phyloP scores from a whole-genome alignment of 2,329 filamentous ascomycete genomes.

The Colletotrichum sp. region DNA sequence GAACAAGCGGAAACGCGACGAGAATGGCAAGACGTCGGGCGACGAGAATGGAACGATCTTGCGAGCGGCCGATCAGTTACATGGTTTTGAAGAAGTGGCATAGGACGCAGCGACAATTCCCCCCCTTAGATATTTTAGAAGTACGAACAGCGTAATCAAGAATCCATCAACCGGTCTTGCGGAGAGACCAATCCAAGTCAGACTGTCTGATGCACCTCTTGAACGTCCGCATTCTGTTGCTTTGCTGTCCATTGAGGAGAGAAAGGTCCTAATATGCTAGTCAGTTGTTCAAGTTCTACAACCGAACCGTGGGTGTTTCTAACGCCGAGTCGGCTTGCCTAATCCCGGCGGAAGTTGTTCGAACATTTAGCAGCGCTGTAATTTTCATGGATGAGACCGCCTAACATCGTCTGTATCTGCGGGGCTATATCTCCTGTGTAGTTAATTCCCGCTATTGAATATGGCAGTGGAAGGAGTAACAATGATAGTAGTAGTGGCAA shows the following conservation, averaged over 20 bases:
- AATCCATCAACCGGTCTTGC: background rate
- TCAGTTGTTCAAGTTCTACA: fast-evolving
- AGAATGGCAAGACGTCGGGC: background rate
- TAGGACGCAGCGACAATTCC: background rate
- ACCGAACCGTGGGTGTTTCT: background rate
- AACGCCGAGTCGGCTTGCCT: too few relatives aligned
- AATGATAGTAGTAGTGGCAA: too few relatives aligned
- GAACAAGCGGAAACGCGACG: background rate
- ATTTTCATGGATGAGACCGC: too few relatives aligned
- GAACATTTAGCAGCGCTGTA: background rate
- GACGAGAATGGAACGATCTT: background rate
- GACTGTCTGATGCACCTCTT: background rate
- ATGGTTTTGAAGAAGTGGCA: background rate
- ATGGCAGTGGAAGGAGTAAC: too few relatives aligned
- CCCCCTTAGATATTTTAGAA: background rate
- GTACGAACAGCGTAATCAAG: background rate
- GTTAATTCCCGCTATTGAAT: too few relatives aligned
- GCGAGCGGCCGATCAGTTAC: background rate
- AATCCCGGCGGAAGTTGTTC: background rate
- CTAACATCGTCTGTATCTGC: fast-evolving
- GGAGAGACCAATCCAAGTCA: background rate
- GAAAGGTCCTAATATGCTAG: background rate
- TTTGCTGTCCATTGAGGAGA: background rate
- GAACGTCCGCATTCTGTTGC: background rate
- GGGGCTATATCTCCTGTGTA: too few relatives aligned